Percentiles rank a stretch among this genome's conserved stretches.
These are phyloP conservation scores for Chloropicon primus DNA, from an alignment of 139 green algal genomes.

Conservation along the genomic window DNA sequence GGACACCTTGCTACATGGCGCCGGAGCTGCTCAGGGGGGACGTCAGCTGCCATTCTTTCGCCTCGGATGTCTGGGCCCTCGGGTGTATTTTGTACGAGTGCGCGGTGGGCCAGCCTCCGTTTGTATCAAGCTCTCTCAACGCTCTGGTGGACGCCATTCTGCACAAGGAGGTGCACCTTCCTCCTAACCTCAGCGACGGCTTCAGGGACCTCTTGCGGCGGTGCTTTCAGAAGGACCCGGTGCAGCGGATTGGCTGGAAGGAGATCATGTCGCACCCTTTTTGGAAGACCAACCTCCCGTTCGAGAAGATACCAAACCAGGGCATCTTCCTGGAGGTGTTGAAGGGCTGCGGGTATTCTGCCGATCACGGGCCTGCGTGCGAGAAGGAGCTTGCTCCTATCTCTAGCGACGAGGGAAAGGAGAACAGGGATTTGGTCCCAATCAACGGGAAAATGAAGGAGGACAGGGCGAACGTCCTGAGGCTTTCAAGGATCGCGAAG, in stretches of 20 bases:
- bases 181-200: background rate
- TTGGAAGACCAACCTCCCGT: conserved; percentile 10
- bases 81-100: conserved; percentile 91
- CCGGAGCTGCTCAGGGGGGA: conserved; percentile 82
- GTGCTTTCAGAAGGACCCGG: background rate
- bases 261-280: conserved; percentile 29
- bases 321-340: background rate
- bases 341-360: background rate
- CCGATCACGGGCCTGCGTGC: background rate
- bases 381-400: background rate
- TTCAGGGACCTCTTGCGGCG: background rate
- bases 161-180: conserved; percentile 31
- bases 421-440: background rate
- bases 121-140: conserved; percentile 58
- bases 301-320: background rate
- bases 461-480: conserved; percentile 44
- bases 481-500: conserved; percentile 51
- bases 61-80: conserved; percentile 79
- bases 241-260: conserved; percentile 19
- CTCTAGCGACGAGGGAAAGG: background rate
- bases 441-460: conserved; percentile 19
- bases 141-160: conserved; percentile 64
- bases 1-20: conserved; percentile 84
- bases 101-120: conserved; percentile 64
- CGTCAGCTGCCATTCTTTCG: conserved; percentile 50